phyloP scores from a whole-genome alignment of 2,329 filamentous ascomycete genomes.

The Cucurbitaria berberidis region DNA sequence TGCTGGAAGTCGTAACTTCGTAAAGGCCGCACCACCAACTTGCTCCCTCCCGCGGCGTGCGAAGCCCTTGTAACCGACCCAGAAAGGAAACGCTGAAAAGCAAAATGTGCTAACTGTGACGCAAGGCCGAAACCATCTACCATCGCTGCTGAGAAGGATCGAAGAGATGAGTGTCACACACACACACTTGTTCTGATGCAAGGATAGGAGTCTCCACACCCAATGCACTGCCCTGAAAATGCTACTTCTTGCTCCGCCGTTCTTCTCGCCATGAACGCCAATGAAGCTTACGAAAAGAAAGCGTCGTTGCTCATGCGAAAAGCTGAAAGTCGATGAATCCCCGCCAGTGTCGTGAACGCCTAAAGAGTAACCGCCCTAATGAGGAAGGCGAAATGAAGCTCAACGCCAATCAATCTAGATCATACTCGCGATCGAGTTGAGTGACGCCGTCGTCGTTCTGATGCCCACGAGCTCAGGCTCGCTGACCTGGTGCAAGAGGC shows the following conservation, averaged over 20 bases:
- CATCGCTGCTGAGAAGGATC: not conserved
- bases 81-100: not conserved
- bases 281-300: constrained; percentile 9
- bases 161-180: not conserved
- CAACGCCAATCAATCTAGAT: constrained; percentile 23
- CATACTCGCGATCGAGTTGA: constrained; percentile 47
- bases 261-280: constrained; percentile 16
- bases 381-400: too few relatives aligned
- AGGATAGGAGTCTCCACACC: too few relatives aligned
- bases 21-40: constrained; percentile 9
- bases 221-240: too few relatives aligned
- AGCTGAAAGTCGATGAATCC: not conserved
- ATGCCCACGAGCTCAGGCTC: constrained; percentile 47
- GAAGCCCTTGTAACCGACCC: constrained; percentile 49
- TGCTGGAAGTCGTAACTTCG: constrained; percentile 31
- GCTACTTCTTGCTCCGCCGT: not conserved
- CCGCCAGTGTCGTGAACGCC: too few relatives aligned
- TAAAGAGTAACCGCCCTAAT: too few relatives aligned
- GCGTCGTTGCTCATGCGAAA: constrained; percentile 6
- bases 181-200: too few relatives aligned
- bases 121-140: constrained; percentile 2
- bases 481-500: constrained; percentile 37
- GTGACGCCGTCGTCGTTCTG: constrained; percentile 34
- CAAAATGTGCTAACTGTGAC: not conserved
- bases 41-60: not conserved